A percentile compares a stretch with the other conserved stretches of the same genome.
These are phyloP conservation scores for Kwoniella newhampshirensis DNA, from an alignment of 768 basidiomycete species.

Conservation along the genomic window DNA sequence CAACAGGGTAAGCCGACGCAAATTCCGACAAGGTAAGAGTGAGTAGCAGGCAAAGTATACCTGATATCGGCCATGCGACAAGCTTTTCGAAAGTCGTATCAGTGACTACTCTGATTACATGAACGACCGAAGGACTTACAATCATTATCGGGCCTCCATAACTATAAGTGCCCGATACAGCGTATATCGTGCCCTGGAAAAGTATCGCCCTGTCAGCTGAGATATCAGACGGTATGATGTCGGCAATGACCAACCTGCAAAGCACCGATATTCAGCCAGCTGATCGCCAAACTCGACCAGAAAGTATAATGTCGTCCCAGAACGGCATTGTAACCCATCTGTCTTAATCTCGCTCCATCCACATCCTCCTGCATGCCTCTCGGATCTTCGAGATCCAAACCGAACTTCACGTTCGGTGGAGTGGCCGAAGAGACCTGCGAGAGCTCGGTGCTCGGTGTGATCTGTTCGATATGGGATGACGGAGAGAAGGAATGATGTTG, in stretches of 20 bases:
- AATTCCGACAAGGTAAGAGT: constrained; percentile 47
- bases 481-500: neutral
- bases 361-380: constrained; percentile 28
- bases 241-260: constrained; percentile 37
- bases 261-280: constrained; percentile 48
- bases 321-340: constrained; percentile 50
- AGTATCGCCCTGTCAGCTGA: neutral
- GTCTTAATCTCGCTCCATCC: constrained; percentile 39
- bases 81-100: constrained; percentile 27
- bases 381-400: constrained; percentile 1
- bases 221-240: neutral
- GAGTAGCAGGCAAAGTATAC: constrained; percentile 39
- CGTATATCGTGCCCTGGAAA: constrained; percentile 46
- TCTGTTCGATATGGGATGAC: neutral
- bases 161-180: constrained; percentile 45
- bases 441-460: neutral
- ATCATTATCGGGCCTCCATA: constrained; percentile 52
- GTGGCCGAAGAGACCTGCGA: constrained; percentile 6
- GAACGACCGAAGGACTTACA: constrained; percentile 32
- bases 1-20: constrained; percentile 50
- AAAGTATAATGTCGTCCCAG: constrained; percentile 52
- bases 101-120: constrained; percentile 1
- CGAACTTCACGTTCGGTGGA: neutral
- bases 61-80: constrained; percentile 49
- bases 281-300: constrained; percentile 49